Conservation (phyloP, 1,139 yeast species). For the Yamadazyma blattariae region DNA sequence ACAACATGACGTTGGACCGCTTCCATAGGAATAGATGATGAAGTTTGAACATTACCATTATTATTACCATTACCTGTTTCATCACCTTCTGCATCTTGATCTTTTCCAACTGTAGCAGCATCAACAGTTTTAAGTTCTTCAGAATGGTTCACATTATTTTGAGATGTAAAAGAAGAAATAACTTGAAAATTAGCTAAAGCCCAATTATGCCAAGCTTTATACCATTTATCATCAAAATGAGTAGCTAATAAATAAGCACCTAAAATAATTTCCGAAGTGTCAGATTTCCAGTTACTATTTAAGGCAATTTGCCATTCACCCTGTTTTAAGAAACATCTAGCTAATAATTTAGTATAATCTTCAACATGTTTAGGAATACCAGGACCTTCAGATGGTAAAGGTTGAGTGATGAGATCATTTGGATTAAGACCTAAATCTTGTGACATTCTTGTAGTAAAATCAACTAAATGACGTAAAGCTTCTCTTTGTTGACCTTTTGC, state of each 20-base stretch:
- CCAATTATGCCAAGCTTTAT: slow-evolving; percentile 99
- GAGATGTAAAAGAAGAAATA: slow-evolving; percentile 61
- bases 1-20: slow-evolving; percentile 82
- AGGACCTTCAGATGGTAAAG: slow-evolving; percentile 75
- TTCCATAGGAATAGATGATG: slow-evolving; percentile 42
- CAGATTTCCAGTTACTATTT: slow-evolving; percentile 76
- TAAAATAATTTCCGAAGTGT: slow-evolving; percentile 72
- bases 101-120: too few relatives aligned
- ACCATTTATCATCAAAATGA: slow-evolving; percentile 90
- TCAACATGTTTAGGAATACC: slow-evolving; percentile 75
- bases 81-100: not conserved
- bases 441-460: slow-evolving; percentile 88
- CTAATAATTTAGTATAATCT: slow-evolving; percentile 82
- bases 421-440: slow-evolving; percentile 78
- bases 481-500: slow-evolving; percentile 87
- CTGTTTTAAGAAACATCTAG: slow-evolving; percentile 93
- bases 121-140: slow-evolving; percentile 15
- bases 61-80: not conserved
- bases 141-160: slow-evolving; percentile 24
- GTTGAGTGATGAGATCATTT: slow-evolving; percentile 82
- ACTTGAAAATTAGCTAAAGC: slow-evolving; percentile 97
- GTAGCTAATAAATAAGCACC: slow-evolving; percentile 94
- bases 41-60: not conserved
- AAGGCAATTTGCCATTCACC: slow-evolving; percentile 97
- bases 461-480: slow-evolving; percentile 81